Base-by-base conservation (phyloP, 75 land plant species). In the Pinus albicaulis region DNA sequence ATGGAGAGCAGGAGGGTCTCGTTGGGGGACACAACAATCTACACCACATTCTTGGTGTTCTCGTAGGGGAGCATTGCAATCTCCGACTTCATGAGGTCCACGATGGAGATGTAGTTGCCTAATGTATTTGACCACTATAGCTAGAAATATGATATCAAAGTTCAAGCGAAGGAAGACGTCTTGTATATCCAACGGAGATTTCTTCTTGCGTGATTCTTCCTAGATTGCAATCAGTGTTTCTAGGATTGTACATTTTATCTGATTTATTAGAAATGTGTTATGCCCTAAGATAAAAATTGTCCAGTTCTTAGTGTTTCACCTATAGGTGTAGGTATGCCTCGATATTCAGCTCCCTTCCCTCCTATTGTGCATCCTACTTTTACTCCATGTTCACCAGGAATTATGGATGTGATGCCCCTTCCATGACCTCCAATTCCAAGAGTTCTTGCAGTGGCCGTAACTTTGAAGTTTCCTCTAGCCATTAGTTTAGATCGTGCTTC, bases 291-390 rank as follows among this genome's bases (percentile, higher is more conserved):
- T 41, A 56, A 59, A 34, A 56, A 59, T 81, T 88, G 88, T 82
- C 76, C 87, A 93, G 94, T 82, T 79, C 61, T 66, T 87, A 85
- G 78, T 77, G 79, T 60, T 76, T 72, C 78, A 72, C 66, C 58
- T 93, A 80, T 91, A 96, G 97, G 99, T 93, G 81, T 91, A 96
- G 97, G 99, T 55, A 78, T 91, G 76, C 84, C 76, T 74, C 89
- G 98, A 23, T 97, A 89, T 81, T 84, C 93, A 16, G 56, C 89
- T 41, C 92, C 91, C 19, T 97, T 88, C 71, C 73, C 87, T 19
- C 58, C 86, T 60, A 79, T 92, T 85, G 69, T 87, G 64, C 87
- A 94, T 0, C 91, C 93, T 57, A 76, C 82, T 17, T 86, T 83
- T 77, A 88, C 87, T 74, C 85, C 90, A 55, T 89, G 89, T 6